phyloP scores from a whole-genome alignment of 768 basidiomycete genomes.

The Rubroboletus satanas region DNA sequence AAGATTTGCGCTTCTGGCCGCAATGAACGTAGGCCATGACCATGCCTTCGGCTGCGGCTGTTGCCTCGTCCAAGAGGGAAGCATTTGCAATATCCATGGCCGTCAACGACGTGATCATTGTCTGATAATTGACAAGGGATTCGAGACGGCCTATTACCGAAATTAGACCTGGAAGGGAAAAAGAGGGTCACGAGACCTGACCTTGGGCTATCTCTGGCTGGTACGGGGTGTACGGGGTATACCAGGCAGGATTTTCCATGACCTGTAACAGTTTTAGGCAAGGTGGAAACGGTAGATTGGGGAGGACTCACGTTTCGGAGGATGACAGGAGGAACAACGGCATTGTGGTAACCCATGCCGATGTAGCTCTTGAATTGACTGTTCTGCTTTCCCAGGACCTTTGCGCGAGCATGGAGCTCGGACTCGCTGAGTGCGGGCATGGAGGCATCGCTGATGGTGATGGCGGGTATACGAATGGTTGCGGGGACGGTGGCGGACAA shows the following conservation, averaged over 20 bases:
- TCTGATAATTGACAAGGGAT: constrained; percentile 94
- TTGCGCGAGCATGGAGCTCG: constrained; percentile 72
- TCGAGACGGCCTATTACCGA: constrained; percentile 76
- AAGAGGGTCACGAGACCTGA: constrained; percentile 28
- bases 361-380: constrained; percentile 89
- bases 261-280: constrained; percentile 42
- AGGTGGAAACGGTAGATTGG: neutral
- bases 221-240: constrained; percentile 94
- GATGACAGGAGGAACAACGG: constrained; percentile 93
- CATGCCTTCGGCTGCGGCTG: constrained; percentile 95
- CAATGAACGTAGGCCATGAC: constrained; percentile 80
- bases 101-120: constrained; percentile 92
- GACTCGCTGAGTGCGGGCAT: constrained; percentile 83
- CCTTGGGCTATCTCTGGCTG: constrained; percentile 99
- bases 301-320: constrained; percentile 69
- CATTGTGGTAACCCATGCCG: constrained; percentile 96
- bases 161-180: constrained; percentile 10
- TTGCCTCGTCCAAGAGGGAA: constrained; percentile 91
- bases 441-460: constrained; percentile 58
- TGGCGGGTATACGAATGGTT: constrained; percentile 66
- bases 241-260: constrained; percentile 97
- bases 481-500: constrained; percentile 77
- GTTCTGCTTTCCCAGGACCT: constrained; percentile 74
- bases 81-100: constrained; percentile 95
- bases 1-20: constrained; percentile 71